These are phyloP conservation scores for Hyaloperonospora brassicae DNA, from an alignment of 352 stramenopile genomes.

Conservation along the genomic window DNA sequence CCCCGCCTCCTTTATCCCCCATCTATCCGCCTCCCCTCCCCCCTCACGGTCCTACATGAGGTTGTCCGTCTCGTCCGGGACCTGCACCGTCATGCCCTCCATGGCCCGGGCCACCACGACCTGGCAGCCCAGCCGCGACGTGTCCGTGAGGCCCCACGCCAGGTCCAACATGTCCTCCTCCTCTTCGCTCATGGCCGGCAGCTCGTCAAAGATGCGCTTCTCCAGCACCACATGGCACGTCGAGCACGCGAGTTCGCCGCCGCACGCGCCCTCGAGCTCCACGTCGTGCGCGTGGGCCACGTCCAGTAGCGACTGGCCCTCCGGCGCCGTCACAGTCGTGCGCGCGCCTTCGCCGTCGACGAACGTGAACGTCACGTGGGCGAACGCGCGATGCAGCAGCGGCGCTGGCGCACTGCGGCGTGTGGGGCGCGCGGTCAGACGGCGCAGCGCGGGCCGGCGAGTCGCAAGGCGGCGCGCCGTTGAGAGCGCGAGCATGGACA, in stretches of 20 bases:
- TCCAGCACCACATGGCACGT: conserved; percentile 91
- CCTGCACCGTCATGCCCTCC: conserved; percentile 77
- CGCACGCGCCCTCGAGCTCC: conserved; percentile 90
- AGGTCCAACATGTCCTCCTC: conserved; percentile 95
- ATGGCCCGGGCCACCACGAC: conserved; percentile 85
- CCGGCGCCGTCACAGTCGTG: conserved; percentile 56
- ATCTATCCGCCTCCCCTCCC: too few relatives aligned
- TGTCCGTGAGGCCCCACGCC: conserved; percentile 90
- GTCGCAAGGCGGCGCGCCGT: conserved; percentile 8
- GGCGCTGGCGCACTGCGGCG: not conserved
- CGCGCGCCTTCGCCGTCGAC: conserved; percentile 69
- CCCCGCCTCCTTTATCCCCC: too few relatives aligned
- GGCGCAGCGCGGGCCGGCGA: conserved; percentile 2
- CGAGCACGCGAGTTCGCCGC: conserved; percentile 89
- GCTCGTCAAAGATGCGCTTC: conserved; percentile 80
- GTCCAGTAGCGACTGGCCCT: conserved; percentile 81
- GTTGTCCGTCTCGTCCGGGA: conserved; percentile 85
- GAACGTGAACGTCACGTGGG: conserved; percentile 71
- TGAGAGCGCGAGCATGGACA: conserved; percentile 11
- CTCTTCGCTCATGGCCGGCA: conserved; percentile 87
- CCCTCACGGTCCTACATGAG: conserved; percentile 52
- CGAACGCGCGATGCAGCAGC: conserved; percentile 15
- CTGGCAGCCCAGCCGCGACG: conserved; percentile 87
- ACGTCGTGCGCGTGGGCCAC: conserved; percentile 91
- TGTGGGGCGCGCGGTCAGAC: not conserved